Conservation (phyloP, 768 basidiomycete species). For the Naganishia friedmannii region DNA sequence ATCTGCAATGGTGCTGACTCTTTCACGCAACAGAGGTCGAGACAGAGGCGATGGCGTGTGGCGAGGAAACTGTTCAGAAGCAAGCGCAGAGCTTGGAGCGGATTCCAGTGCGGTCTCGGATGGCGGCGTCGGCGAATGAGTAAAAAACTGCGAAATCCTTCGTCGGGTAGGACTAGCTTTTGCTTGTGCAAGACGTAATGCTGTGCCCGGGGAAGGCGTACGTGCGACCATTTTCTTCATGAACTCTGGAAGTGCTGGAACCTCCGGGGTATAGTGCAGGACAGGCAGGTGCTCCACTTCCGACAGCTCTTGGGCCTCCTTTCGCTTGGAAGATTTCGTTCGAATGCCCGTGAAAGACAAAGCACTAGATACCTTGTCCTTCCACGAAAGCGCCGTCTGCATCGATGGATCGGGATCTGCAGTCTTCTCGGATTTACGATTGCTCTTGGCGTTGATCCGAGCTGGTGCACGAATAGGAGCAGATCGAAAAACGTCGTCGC, state of each 20-base stretch:
- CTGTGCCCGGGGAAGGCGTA: background rate
- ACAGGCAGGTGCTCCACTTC: background rate
- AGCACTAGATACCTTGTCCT: constrained; percentile 5
- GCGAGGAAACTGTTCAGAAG: too few species aligned
- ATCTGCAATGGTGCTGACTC: constrained; percentile 20
- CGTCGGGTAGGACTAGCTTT: background rate
- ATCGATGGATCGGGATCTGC: background rate
- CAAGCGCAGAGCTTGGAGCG: background rate
- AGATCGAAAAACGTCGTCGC: background rate
- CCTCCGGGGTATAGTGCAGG: background rate
- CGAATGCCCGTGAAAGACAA: constrained; percentile 1
- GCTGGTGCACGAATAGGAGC: background rate
- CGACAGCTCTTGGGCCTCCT: background rate
- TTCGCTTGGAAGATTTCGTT: background rate
- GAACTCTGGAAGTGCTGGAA: constrained; percentile 9
- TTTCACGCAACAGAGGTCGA: constrained; percentile 13
- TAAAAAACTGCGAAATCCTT: background rate
- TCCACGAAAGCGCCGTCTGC: background rate
- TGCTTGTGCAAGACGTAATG: background rate
- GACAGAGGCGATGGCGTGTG: background rate
- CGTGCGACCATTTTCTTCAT: constrained; percentile 1
- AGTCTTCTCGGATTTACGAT: background rate
- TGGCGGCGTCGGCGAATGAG: background rate
- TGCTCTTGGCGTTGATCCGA: background rate
- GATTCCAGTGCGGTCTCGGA: background rate